These are phyloP conservation scores for Alternaria novae-zelandiae DNA, from an alignment of 2,329 filamentous ascomycete species.

Conservation along the genomic window DNA sequence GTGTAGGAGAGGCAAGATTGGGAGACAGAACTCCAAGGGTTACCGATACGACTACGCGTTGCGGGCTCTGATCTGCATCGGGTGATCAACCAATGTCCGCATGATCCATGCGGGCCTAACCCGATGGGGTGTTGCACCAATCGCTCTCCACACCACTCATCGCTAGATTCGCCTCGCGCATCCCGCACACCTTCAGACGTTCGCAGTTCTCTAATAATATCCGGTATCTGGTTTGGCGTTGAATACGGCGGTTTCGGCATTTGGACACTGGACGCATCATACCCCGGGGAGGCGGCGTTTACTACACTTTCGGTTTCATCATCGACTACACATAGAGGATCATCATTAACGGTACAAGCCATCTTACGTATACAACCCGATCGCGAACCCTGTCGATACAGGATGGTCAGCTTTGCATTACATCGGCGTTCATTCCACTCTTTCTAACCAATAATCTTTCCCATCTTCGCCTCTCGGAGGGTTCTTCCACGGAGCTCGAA, in stretches of 20 bases:
- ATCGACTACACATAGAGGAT: slow-evolving; percentile 14
- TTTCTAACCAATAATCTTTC: neutral
- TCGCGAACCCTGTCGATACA: slow-evolving; percentile 17
- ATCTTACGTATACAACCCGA: slow-evolving; percentile 20
- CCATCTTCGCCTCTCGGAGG: slow-evolving; percentile 2
- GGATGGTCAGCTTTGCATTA: slow-evolving; percentile 23
- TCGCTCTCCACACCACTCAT: slow-evolving; percentile 37
- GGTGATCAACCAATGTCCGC: slow-evolving; percentile 43
- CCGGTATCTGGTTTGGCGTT: slow-evolving; percentile 24
- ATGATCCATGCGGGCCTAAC: slow-evolving; percentile 35
- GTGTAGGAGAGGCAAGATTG: slow-evolving; percentile 30
- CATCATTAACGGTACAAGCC: slow-evolving; percentile 16
- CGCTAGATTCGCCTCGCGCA: slow-evolving; percentile 31
- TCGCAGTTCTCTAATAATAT: slow-evolving; percentile 12
- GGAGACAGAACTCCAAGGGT: slow-evolving; percentile 13
- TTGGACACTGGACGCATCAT: slow-evolving; percentile 37
- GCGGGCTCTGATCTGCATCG: slow-evolving; percentile 36
- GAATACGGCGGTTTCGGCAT: slow-evolving; percentile 18
- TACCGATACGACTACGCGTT: slow-evolving; percentile 24
- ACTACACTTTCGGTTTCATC: slow-evolving; percentile 14
- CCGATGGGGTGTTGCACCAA: slow-evolving; percentile 22
- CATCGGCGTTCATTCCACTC: slow-evolving; percentile 13
- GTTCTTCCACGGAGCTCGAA: slow-evolving; percentile 2
- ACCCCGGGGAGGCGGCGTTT: slow-evolving; percentile 43
- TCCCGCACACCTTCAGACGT: slow-evolving; percentile 20